Base-by-base conservation (phyloP, 352 stramenopile genomes). In the Phytophthora hibernalis region DNA sequence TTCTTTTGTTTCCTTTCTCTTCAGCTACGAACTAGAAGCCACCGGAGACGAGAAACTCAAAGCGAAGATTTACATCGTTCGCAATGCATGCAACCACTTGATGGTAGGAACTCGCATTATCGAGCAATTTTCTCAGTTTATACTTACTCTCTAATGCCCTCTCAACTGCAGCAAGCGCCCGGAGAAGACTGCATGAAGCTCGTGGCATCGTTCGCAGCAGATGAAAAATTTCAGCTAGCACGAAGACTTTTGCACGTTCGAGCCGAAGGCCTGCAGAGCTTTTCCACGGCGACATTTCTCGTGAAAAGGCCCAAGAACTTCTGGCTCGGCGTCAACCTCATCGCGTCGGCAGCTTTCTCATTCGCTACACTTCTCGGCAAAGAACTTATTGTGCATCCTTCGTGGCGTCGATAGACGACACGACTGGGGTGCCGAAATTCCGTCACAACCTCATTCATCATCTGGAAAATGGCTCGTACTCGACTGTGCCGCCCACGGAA, bases 251-350 rank as follows among this genome's bases (percentile, higher is more conserved):
- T 85, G 13, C 76, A 76, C 11, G 64, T 93, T 37, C 85, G 83
- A 2, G 61, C 72, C 1, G 74, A 88, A 61, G 85, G 85, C 1
- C 69, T 93, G 49, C 81, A 87, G 62, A 90, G 79, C 24, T 93
- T 93, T 93, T 87, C 72, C 85, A 93, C 43, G 85, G 85, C 9
- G 82, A 89, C 24, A 91, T 93, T 22, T 76, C 83, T 1, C 85
- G 85, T 13, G 78, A 80, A 16, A 71, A 61, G 18, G 67, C 83
- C 1, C 77, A 91, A 35, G 54, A 77, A 35, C 68, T 93, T 49
- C 50, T 93, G 26, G 8, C 65, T 16, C 55, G 61, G 13, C 61
- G 67, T 22, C 61, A 67, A 50, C 67, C 61, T 18, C 57, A 68
- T n/a, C 75, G 71, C 3, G 31, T 58, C 1, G 85, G 85, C 13